Evolutionary conservation across 108 stramenopile species (phyloP).

Genomic region (Nitzschia sp.): DNA sequence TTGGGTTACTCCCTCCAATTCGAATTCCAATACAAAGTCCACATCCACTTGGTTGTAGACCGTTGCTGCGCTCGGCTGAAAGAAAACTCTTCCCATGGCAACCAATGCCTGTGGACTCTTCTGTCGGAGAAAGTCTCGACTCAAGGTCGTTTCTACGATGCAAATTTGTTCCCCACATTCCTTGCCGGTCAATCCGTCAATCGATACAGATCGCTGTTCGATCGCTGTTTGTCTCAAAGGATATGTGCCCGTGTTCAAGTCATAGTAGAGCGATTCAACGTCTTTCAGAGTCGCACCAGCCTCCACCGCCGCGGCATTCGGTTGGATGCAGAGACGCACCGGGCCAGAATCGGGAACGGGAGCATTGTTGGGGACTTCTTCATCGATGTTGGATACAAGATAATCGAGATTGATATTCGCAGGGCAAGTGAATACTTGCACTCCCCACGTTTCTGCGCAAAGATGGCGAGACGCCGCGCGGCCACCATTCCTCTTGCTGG

Average conservation of each 20-base stretch:
- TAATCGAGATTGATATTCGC: not conserved
- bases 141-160: conserved; percentile 1
- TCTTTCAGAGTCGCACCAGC: not conserved
- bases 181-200: not conserved
- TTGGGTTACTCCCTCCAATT: no score
- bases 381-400: not conserved
- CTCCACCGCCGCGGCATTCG: not conserved
- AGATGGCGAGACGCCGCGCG: not conserved
- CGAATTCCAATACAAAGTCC: not conserved
- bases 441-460: not conserved
- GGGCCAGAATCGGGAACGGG: not conserved
- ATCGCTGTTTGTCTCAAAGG: conserved; percentile 8
- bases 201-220: not conserved
- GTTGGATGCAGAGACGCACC: conserved; percentile 6
- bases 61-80: conserved; percentile 4
- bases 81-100: not conserved
- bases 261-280: not conserved
- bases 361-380: not conserved
- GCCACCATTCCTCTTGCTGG: no score
- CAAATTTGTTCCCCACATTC: conserved; percentile 1
- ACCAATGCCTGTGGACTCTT: not conserved
- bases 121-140: not conserved
- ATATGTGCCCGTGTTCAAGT: not conserved
- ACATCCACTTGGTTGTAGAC: not conserved
- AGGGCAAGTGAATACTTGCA: not conserved